phyloP scores from a whole-genome alignment of 2,329 filamentous ascomycete genomes.

The Phaeophleospora eucalypticola region DNA sequence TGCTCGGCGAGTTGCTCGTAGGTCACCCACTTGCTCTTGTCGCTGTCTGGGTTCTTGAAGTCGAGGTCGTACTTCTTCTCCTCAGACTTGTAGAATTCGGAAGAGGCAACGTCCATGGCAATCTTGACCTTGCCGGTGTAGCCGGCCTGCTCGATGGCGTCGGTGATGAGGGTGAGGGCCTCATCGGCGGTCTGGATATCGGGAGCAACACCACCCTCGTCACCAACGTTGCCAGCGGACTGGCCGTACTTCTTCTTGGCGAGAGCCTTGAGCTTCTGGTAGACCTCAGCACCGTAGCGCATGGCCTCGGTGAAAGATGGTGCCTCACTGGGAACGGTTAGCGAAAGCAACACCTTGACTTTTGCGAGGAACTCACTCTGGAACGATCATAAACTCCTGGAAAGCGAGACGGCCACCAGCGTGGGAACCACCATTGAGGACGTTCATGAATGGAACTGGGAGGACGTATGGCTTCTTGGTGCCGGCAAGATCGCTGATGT shows the following conservation, averaged over 20 bases:
- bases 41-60: slow-evolving; percentile 99
- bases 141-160: slow-evolving; percentile 88
- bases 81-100: slow-evolving; percentile 96
- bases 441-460: slow-evolving; percentile 57
- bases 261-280: slow-evolving; percentile 93
- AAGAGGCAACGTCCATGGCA: slow-evolving; percentile 98
- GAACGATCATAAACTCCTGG: slow-evolving; percentile 56
- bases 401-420: slow-evolving; percentile 80
- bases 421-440: slow-evolving; percentile 74
- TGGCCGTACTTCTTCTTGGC: slow-evolving; percentile 99
- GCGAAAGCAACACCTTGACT: slow-evolving; percentile 16
- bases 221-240: slow-evolving; percentile 97
- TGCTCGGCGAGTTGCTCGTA: slow-evolving; percentile 94
- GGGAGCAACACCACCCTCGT: slow-evolving; percentile 98
- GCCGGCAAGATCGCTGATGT: slow-evolving; percentile 52
- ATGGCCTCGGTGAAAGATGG: slow-evolving; percentile 92
- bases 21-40: slow-evolving; percentile 94
- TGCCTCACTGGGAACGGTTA: slow-evolving; percentile 44
- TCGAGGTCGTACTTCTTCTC: slow-evolving; percentile 99
- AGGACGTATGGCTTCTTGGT: slow-evolving; percentile 53
- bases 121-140: slow-evolving; percentile 97
- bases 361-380: slow-evolving; percentile 39
- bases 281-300: slow-evolving; percentile 94
- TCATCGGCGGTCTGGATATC: slow-evolving; percentile 97
- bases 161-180: slow-evolving; percentile 92